Base-by-base conservation (phyloP, 805 yeast genomes). In the Ogataea populi-albae region DNA sequence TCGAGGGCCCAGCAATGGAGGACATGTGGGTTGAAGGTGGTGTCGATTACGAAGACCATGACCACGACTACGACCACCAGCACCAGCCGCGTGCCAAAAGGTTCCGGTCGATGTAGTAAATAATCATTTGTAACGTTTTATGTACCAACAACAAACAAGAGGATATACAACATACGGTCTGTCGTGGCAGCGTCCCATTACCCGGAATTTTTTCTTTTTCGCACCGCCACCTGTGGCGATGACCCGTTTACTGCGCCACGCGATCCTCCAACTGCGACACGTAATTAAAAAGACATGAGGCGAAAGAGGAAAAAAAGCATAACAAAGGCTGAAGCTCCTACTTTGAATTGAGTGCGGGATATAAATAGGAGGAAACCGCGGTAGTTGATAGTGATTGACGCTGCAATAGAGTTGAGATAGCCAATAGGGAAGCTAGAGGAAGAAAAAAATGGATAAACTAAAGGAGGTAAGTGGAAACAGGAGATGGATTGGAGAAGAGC, bases 361-460 rank as follows among this genome's bases (percentile, higher is more conserved):
- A n/a, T n/a, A n/a, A n/a, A n/a, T n/a, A n/a, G n/a, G n/a, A n/a
- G n/a, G n/a, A n/a, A n/a, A n/a, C n/a, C n/a, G n/a, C n/a, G n/a
- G n/a, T n/a, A n/a, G n/a, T n/a, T n/a, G n/a, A n/a, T n/a, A n/a
- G n/a, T n/a, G n/a, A n/a, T n/a, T n/a, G n/a, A n/a, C n/a, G n/a
- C n/a, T n/a, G n/a, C n/a, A n/a, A n/a, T n/a, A n/a, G n/a, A n/a
- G n/a, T n/a, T n/a, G n/a, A n/a, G n/a, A n/a, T n/a, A n/a, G n/a
- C n/a, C n/a, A n/a, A n/a, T n/a, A n/a, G 27, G 26, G 23, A 23
- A 20, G n/a, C 25, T 18, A 25, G 14, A 16, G 20, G n/a, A 26
- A 17, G 21, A 32, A 18, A 38, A 61, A 40, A 51, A 70, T 70
- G 75, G 76, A 70, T 42, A 70, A 69, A 55, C 63, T 70, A 40